Evolutionary conservation across 2,329 filamentous ascomycete genomes (phyloP), one percentile per base, ranked within the genome.

Genomic region (Alternaria tenuissima): DNA sequence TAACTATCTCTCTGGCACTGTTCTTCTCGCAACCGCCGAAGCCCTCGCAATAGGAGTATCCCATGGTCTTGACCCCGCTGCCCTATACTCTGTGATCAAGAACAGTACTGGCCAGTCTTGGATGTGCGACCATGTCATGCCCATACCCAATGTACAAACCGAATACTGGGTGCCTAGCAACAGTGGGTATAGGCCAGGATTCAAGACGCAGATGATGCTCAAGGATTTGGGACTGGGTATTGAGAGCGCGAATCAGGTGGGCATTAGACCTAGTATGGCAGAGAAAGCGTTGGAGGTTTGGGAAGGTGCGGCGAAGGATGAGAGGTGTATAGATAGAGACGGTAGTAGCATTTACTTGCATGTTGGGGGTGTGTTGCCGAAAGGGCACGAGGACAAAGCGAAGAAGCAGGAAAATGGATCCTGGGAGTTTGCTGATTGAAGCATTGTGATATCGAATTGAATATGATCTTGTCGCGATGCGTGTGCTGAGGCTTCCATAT

Each of bases 191-290:
- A 70, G 62, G 43, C 72, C 73, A 1, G 74, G 74, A 2, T 76
- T 76, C 53, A 75, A 74, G 59, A 74, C 73, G 48, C 72, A 75
- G 61, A 77, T 77, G 73, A 74, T 77, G 73, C 55, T 75, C 1
- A 77, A 77, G 49, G 74, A 77, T 58, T 22, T 77, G 36, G 71
- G 70, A 1, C 51, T 77, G 34, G 73, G 71, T 2, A 70, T 76
- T 30, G 69, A 75, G 44, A 60, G 63, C 14, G 73, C 65, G 38
- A 71, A 65, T 30, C 64, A 72, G 57, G 68, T 75, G 7, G 69
- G 72, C 1, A 62, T 74, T 1, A 60, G 48, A 41, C 71, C 72
- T 9, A 51, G 48, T 22, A 77, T 76, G 69, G 74, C 70, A 12
- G 65, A 74, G 41, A 70, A 66, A 7, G 73, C 74, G 16, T 61